Conservation (phyloP, 257 asterid species). For the Capsicum rhomboideum region DNA sequence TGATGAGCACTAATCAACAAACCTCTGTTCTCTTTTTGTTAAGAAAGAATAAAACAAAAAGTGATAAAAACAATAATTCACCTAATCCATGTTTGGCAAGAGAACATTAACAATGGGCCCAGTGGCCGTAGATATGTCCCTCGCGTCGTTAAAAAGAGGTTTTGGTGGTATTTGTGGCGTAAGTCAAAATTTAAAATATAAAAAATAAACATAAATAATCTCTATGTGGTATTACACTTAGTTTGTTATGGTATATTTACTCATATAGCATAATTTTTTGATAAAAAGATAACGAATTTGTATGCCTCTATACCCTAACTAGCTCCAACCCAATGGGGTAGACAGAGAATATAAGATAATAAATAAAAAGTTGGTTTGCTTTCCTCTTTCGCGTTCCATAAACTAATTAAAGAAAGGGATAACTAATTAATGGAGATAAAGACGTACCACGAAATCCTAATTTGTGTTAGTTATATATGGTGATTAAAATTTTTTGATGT, state of each 20-base stretch:
- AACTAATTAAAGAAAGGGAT: not conserved
- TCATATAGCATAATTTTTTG: too few relatives aligned
- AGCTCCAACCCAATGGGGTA: not conserved
- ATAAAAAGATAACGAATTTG: too few relatives aligned
- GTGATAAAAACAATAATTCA: conserved; percentile 8
- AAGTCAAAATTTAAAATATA: too few relatives aligned
- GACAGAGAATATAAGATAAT: not conserved
- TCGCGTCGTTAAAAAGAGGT: not conserved
- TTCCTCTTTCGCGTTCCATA: not conserved
- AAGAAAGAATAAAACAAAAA: not conserved
- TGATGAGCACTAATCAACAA: conserved; percentile 10
- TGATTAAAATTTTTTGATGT: not conserved
- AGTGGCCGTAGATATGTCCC: not conserved
- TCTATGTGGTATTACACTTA: too few relatives aligned
- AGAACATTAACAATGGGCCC: not conserved
- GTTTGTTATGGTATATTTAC: too few relatives aligned
- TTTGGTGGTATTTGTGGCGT: not conserved
- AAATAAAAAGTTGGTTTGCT: not conserved
- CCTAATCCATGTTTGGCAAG: not conserved
- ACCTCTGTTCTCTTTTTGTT: conserved; percentile 1
- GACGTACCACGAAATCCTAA: not conserved
- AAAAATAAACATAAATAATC: too few relatives aligned
- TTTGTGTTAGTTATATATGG: not conserved
- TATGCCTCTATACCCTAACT: too few relatives aligned
- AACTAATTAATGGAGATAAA: not conserved